Evolutionary conservation across 306 rosid genomes (phyloP).

Genomic region (Geum urbanum): DNA sequence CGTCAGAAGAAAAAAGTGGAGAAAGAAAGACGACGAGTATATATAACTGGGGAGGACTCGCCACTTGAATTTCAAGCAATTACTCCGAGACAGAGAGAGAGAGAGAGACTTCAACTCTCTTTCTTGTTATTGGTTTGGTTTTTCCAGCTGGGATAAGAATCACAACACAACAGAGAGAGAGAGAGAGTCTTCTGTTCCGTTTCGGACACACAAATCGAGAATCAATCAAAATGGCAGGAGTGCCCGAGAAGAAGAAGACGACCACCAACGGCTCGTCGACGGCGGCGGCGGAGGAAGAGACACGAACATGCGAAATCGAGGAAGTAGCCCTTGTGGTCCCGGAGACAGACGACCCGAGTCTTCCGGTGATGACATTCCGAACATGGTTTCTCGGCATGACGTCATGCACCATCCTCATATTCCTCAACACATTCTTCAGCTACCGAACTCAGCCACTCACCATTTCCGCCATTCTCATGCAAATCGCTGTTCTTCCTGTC

Average conservation of each 20-base stretch:
- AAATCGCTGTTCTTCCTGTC: constrained; percentile 71
- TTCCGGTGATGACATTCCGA: constrained; percentile 93
- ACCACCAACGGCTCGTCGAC: constrained; percentile 24
- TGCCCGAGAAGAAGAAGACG: constrained; percentile 17
- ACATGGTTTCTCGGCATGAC: constrained; percentile 77
- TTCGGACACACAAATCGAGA: background rate
- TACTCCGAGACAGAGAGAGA: too few species aligned
- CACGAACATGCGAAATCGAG: constrained; percentile 55
- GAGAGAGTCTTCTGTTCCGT: too few species aligned
- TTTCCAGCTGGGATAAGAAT: too few species aligned
- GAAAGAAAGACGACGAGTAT: too few species aligned
- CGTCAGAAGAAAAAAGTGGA: too few species aligned
- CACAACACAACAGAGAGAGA: too few species aligned
- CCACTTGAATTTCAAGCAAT: too few species aligned
- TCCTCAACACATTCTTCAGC: constrained; percentile 93
- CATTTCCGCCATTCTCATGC: constrained; percentile 96
- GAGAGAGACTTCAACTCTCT: too few species aligned
- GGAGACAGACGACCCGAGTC: constrained; percentile 87
- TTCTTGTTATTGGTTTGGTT: too few species aligned
- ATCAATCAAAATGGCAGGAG: constrained; percentile 46
- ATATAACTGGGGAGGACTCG: background rate
- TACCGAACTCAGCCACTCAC: constrained; percentile 86
- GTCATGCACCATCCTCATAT: constrained; percentile 61
- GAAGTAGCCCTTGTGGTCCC: constrained; percentile 97
- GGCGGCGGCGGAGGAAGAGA: constrained; percentile 18